Evolutionary conservation across 1,284 basidiomycete genomes (phyloP), one percentile per base, ranked within the genome.

Genomic region (Trametes hirsuta): DNA sequence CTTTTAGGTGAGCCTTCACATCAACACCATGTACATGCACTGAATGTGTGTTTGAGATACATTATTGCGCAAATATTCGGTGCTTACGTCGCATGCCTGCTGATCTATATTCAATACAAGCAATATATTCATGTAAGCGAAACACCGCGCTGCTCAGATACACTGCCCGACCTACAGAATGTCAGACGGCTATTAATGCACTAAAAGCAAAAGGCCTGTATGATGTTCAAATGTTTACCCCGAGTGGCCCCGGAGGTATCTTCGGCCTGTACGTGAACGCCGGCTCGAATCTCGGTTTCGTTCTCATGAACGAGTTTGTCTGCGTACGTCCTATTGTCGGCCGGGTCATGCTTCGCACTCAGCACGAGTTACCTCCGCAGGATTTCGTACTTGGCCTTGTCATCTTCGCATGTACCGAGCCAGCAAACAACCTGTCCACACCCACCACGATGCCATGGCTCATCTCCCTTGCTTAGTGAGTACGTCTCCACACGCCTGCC

Each of bases 251-350:
- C 0, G 86, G 80, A 8, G 88, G 88, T 2, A 82, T 86, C 54
- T 86, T 90, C 58, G 88, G 75, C 4, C 72, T 89, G 42, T 84
- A 81, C 61, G 75, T 80, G 5, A 66, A 74, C 6, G 75, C 82
- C 11, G 83, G 82, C 2, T 75, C 81, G 50, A 81, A 81, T 50
- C 73, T 90, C n/a, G 76, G 77, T 21, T 76, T 79, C 30, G 81
- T 79, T 30, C 83, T 88, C 67, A 69, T 90, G 54, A 90, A 88
- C 69, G 88, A 90, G 63, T 87, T 88, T 64, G 75, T 87, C 46
- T 81, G 78, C 49, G 87, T 89, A 69, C 67, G 83, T 71, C 40
- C n/a, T 34, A 9, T 21, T 39, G 21, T 30, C 6, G 9, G 15
- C 2, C 24, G 8, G 47, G n/a, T 15, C 9, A 11, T 6, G 39